A percentile compares a stretch with the other conserved stretches of the same genome.
phyloP scores from a whole-genome alignment of 208 protist species.

The Tetramitus jugosus region DNA sequence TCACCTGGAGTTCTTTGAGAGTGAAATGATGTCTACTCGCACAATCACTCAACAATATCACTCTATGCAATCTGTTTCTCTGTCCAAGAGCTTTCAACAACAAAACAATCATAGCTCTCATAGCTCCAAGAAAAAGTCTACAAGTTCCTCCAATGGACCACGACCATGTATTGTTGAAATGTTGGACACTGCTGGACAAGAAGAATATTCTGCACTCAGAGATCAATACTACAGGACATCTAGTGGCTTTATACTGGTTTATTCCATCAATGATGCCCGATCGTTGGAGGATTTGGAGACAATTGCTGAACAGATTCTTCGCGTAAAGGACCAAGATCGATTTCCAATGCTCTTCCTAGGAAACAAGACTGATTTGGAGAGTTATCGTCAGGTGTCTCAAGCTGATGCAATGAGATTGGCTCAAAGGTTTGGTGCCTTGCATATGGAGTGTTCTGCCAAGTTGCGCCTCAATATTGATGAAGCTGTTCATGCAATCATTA shows the following conservation, averaged over 20 bases:
- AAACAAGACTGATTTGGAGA: conserved; percentile 28
- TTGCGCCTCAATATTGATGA: conserved; percentile 13
- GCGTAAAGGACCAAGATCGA: conserved; percentile 4
- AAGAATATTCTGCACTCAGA: conserved; percentile 47
- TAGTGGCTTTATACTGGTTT: conserved; percentile 34
- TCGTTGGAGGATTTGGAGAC: conserved; percentile 37
- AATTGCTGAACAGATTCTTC: conserved; percentile 20
- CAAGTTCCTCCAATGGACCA: too few relatives aligned
- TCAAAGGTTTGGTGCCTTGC: not conserved
- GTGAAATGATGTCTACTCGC: too few relatives aligned
- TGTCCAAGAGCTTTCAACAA: too few relatives aligned
- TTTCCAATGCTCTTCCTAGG: conserved; percentile 25
- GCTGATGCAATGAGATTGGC: conserved; percentile 32
- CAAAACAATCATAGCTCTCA: too few relatives aligned
- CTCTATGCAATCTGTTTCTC: too few relatives aligned
- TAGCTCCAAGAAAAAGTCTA: too few relatives aligned
- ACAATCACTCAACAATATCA: too few relatives aligned
- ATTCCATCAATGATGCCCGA: conserved; percentile 29
- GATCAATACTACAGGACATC: conserved; percentile 36
- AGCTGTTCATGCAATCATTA: conserved; percentile 7
- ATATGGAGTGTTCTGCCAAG: conserved; percentile 12
- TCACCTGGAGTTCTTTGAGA: too few relatives aligned
- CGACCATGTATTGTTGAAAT: conserved; percentile 53
- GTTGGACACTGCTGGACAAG: conserved; percentile 64
- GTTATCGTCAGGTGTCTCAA: conserved; percentile 33